Evolutionary conservation across 2,329 filamentous ascomycete species (phyloP), one percentile per base, ranked within the genome.

Genomic region (Sarocladium kiliense): DNA sequence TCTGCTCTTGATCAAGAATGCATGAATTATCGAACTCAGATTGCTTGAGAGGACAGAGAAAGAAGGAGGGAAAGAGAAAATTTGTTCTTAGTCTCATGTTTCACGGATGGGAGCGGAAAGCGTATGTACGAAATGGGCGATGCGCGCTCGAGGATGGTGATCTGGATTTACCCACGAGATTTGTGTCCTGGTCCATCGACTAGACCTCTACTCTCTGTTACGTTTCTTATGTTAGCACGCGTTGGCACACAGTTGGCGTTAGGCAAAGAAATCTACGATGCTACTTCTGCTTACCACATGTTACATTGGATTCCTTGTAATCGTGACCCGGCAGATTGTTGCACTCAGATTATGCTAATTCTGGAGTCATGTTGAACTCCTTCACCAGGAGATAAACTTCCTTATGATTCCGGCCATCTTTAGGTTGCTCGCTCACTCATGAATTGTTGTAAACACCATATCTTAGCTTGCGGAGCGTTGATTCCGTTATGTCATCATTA

Each of bases 171-270:
- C 30, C 30, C 30, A 32, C 12, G 30, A 7, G 30, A 32, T 41
- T 41, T 26, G 41, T 41, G 37, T 16, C n/a, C 7, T 41, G 7
- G 9, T 41, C n/a, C 18, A n/a, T 41, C 18, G 5, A 18, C 6
- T 41, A 6, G 14, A 19, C 23, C 41, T 45, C 41, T 5, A 26
- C 7, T 11, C 41, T 41, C 5, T 19, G 5, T 5, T 5, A 7
- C 7, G 3, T 51, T 51, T 36, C 30, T n/a, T 51, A 19, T 51
- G 47, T 51, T 19, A 36, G 47, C 47, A 51, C 47, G 18, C 26
- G 47, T 51, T 47, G 19, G 47, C 47, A 51, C 47, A 47, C 16
- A 34, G 47, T 51, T 51, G 47, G 47, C 47, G 47, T 51, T 51
- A 16, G 30, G 18, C 26, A 51, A 49, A 21, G 11, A 51, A 51